Base-by-base conservation (phyloP, 768 basidiomycete species). In the Pulveroboletus sp. region DNA sequence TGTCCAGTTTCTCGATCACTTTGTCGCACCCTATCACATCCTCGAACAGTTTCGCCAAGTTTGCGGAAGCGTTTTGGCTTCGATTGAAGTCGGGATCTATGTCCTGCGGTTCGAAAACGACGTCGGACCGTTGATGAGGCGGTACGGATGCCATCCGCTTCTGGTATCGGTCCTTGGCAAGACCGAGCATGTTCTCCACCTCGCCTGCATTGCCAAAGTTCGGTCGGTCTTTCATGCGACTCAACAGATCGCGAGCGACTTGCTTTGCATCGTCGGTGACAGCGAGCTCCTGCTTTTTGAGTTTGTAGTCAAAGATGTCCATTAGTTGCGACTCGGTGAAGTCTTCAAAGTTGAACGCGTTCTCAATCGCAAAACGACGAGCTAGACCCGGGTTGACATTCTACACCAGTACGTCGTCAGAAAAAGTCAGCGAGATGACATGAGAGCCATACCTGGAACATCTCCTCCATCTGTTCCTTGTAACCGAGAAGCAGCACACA, bases 191-290 rank as follows among this genome's bases (percentile, higher is more conserved):
- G 51, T 85, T 85, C 53, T 85, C 83, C 3, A 85, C 82, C 51
- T 77, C 81, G 8, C 83, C 83, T 1, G 68, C 80, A 44, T 85
- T 85, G 7, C 83, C 82, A 56, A 85, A 85, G 63, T 84, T 82
- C 6, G 81, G 81, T 7, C 80, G 74, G 46, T 64, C 54, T 37
- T 66, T 67, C 54, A 58, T 46, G 18, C 63, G 58, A 14, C 47
- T 57, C 28, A 83, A 67, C 1, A 72, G 51, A 6, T 80, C 76
- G 7, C 80, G 71, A 0, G 83, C 84, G 17, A 79, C 77, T 5
- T 61, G 60, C 59, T 82, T 86, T 0, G 83, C 85, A 2, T 65
- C 66, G 18, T 73, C 71, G 0, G 83, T 82, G 1, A 83, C 83
- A 1, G 54, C 60, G 1, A 86, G 73, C 51, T 85, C 75, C 53